These are phyloP conservation scores for Elsinoe necatrix DNA, from an alignment of 2,329 filamentous ascomycete genomes.

Conservation along the genomic window DNA sequence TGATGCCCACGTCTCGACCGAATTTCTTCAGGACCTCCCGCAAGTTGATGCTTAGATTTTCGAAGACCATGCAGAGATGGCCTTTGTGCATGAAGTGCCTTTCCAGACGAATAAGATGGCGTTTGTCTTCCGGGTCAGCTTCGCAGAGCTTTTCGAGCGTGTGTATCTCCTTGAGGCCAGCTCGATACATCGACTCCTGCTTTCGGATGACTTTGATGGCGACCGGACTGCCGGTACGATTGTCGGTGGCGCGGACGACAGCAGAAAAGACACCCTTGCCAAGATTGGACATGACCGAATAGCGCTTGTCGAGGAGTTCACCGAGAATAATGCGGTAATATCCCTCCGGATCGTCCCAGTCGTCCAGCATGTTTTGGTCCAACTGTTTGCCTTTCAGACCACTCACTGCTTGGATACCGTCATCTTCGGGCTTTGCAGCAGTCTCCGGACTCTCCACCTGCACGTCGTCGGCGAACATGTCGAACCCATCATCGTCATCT, in stretches of 20 bases:
- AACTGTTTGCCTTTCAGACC: conserved; percentile 49
- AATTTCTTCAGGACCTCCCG: conserved; percentile 94
- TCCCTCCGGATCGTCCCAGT: conserved; percentile 87
- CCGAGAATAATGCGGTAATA: conserved; percentile 94
- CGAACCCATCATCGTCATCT: conserved; percentile 37
- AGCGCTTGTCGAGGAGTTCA: conserved; percentile 80
- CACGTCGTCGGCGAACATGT: conserved; percentile 57
- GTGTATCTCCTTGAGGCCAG: conserved; percentile 87
- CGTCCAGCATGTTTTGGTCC: conserved; percentile 72
- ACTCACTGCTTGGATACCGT: conserved; percentile 37
- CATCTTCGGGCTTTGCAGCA: conserved; percentile 27
- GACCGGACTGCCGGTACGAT: conserved; percentile 57
- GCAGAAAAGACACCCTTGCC: conserved; percentile 96
- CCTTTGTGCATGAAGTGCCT: conserved; percentile 87
- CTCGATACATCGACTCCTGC: conserved; percentile 88
- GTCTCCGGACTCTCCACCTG: conserved; percentile 65
- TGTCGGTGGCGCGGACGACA: conserved; percentile 80
- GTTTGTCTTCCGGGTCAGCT: conserved; percentile 79
- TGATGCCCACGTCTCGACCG: conserved; percentile 87
- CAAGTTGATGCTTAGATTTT: conserved; percentile 85
- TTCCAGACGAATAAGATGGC: conserved; percentile 83
- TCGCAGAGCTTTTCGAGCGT: conserved; percentile 82
- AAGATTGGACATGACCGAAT: conserved; percentile 77
- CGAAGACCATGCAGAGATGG: conserved; percentile 94
- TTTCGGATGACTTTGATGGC: conserved; percentile 98